phyloP scores from a whole-genome alignment of 306 rosid species.

The barrel medic (Medicago truncatula) region MtrunA17r5.0-ANR NC_053045.1:28104001-28104500 shows the following conservation, averaged over 20 bases:
- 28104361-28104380: slow-evolving; percentile 53
- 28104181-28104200: slow-evolving; percentile 51
- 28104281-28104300: slow-evolving; percentile 48
- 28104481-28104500: slow-evolving; percentile 53
- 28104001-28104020: slow-evolving; percentile 58
- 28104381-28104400: slow-evolving; percentile 31
- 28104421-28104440: slow-evolving; percentile 39
- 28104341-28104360: slow-evolving; percentile 50
- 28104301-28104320: slow-evolving; percentile 42
- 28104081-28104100: slow-evolving; percentile 64
- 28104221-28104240: slow-evolving; percentile 59
- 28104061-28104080: slow-evolving; percentile 41
- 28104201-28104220: slow-evolving; percentile 68
- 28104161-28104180: slow-evolving; percentile 52
- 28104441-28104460: slow-evolving; percentile 69
- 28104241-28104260: slow-evolving; percentile 27
- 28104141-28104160: slow-evolving; percentile 49
- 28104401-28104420: slow-evolving; percentile 37
- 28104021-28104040: slow-evolving; percentile 53
- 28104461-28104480: slow-evolving; percentile 53
- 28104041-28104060: slow-evolving; percentile 52
- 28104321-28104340: slow-evolving; percentile 46
- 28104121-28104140: slow-evolving; percentile 50
- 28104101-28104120: slow-evolving; percentile 64
- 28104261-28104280: slow-evolving; percentile 27